Evolutionary conservation across 495 filamentous ascomycete species (phyloP).

Genomic region (Aspergillus baeticus): DNA sequence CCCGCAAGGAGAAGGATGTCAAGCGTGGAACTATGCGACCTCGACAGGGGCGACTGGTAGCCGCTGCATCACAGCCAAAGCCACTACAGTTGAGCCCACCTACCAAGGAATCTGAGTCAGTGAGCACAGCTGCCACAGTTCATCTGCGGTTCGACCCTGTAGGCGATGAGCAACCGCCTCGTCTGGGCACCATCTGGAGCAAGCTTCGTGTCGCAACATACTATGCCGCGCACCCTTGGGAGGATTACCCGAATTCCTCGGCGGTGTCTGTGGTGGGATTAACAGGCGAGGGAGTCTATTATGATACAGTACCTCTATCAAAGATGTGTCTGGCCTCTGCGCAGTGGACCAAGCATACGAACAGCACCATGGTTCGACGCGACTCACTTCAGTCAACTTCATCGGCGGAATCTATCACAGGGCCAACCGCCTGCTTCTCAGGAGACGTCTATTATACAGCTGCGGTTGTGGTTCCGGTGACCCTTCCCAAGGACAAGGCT

Average conservation of each 20-base stretch:
- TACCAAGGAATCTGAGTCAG: slow-evolving; percentile 33
- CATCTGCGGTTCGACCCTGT: slow-evolving; percentile 73
- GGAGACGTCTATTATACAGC: slow-evolving; percentile 62
- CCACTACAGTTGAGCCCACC: slow-evolving; percentile 59
- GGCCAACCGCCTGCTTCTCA: slow-evolving; percentile 40
- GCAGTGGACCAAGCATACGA: slow-evolving; percentile 61
- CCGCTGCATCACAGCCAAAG: slow-evolving; percentile 71
- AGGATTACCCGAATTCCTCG: slow-evolving; percentile 36
- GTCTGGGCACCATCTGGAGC: slow-evolving; percentile 60
- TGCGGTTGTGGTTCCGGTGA: slow-evolving; percentile 69
- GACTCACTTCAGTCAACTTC: slow-evolving; percentile 55
- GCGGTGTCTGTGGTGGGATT: slow-evolving; percentile 35
- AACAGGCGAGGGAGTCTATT: slow-evolving; percentile 62
- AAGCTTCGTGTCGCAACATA: slow-evolving; percentile 77
- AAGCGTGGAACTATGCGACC: slow-evolving; percentile 75
- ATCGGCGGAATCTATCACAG: slow-evolving; percentile 32
- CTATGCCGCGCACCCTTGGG: slow-evolving; percentile 64
- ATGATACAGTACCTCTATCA: slow-evolving; percentile 60
- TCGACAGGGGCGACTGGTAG: slow-evolving; percentile 70
- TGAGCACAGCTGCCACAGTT: slow-evolving; percentile 64
- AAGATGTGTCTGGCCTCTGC: slow-evolving; percentile 62
- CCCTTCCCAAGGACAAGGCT: slow-evolving; percentile 65
- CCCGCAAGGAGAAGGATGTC: slow-evolving; percentile 73
- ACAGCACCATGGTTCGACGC: slow-evolving; percentile 42
- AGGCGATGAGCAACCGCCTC: slow-evolving; percentile 61